Evolutionary conservation across 305 asterid species (phyloP).

Genomic region (Fraxinus sp.): DNA sequence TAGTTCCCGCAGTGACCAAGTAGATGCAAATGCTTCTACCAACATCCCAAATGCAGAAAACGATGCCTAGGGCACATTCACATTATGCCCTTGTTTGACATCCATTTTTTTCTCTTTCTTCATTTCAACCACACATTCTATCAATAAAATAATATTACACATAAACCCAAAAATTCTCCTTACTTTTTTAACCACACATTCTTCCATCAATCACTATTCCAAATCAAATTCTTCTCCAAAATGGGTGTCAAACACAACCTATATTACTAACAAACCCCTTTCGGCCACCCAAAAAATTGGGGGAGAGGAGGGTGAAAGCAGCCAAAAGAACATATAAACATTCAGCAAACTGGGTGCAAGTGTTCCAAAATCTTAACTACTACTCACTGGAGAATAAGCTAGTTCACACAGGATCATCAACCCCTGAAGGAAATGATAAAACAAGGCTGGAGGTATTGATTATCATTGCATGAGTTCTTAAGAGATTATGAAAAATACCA

Average conservation of each 20-base stretch:
- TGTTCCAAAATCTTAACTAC: background rate
- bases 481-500: slow-evolving; percentile 36
- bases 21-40: background rate
- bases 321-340: background rate
- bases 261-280: background rate
- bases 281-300: background rate
- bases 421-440: background rate
- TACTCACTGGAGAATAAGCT: background rate
- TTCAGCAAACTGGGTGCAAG: background rate
- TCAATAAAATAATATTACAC: no score
- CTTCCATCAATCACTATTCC: no score
- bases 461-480: slow-evolving; percentile 11
- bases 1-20: background rate
- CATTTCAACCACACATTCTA: no score
- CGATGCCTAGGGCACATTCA: background rate
- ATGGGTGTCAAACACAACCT: background rate
- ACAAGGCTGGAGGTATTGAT: background rate
- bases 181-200: no score
- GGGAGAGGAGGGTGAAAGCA: background rate
- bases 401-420: background rate
- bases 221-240: no score
- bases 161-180: no score
- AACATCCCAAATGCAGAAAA: background rate
- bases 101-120: no score
- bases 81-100: no score